phyloP scores from a whole-genome alignment of 495 filamentous ascomycete species.

The Diplogelasinospora grovesii region DNA sequence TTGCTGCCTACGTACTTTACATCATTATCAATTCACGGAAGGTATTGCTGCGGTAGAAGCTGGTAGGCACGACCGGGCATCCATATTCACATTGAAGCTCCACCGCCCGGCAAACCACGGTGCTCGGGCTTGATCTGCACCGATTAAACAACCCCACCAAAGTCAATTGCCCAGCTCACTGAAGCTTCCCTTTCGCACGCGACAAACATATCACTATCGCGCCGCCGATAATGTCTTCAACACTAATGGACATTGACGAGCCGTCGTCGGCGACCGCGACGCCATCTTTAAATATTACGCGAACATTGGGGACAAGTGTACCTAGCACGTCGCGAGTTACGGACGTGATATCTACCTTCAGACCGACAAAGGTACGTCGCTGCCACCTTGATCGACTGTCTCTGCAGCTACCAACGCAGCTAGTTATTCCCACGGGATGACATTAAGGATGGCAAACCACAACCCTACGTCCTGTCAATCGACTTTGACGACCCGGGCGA shows the following conservation, averaged over 20 bases:
- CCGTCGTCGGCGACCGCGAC: constrained; percentile 28
- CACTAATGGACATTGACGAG: constrained; percentile 48
- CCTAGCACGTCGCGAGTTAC: constrained; percentile 36
- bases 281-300: constrained; percentile 33
- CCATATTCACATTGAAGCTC: too few species aligned
- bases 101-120: too few species aligned
- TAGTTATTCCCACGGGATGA: constrained; percentile 40
- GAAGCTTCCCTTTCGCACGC: too few species aligned
- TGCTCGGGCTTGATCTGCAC: too few species aligned
- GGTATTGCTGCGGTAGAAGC: too few species aligned
- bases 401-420: constrained; percentile 5
- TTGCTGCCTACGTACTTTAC: too few species aligned
- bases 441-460: constrained; percentile 33
- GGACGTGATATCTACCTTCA: constrained; percentile 40
- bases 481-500: constrained; percentile 96
- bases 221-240: too few species aligned
- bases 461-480: constrained; percentile 55
- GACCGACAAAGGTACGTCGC: constrained; percentile 50
- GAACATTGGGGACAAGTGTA: constrained; percentile 24
- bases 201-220: too few species aligned
- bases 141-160: too few species aligned
- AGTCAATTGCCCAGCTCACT: too few species aligned
- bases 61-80: too few species aligned
- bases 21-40: too few species aligned
- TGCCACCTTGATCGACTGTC: neutral